Evolutionary conservation across 352 stramenopile genomes (phyloP).

Genomic region (Thraustotheca clavata): DNA sequence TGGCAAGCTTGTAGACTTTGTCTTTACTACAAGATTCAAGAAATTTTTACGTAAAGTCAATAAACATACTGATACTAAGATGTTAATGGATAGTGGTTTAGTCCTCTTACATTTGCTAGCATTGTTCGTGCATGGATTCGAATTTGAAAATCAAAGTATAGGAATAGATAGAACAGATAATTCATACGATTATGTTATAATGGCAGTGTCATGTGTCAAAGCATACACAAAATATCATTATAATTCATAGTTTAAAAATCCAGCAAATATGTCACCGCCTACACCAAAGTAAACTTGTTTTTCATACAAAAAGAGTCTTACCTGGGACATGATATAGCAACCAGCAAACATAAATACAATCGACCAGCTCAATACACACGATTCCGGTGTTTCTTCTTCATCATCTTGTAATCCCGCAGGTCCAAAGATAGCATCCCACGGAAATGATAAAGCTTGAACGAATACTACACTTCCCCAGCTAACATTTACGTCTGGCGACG

Average conservation of each 20-base stretch:
- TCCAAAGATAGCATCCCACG: constrained; percentile 12
- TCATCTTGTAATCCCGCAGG: constrained; percentile 8
- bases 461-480: constrained; percentile 11
- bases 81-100: too few species aligned
- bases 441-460: constrained; percentile 6
- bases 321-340: neutral
- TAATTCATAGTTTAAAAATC: neutral
- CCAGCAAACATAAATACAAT: constrained; percentile 9
- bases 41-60: too few species aligned
- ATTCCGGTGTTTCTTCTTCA: constrained; percentile 8
- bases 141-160: too few species aligned
- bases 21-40: too few species aligned
- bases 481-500: neutral
- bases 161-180: too few species aligned
- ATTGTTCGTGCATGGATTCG: too few species aligned
- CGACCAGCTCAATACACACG: constrained; percentile 1
- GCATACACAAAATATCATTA: too few species aligned
- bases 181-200: too few species aligned
- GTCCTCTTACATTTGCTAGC: too few species aligned
- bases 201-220: too few species aligned
- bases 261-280: neutral
- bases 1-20: too few species aligned
- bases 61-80: too few species aligned
- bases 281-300: neutral
- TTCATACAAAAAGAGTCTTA: neutral